Evolutionary conservation across 305 asterid species (phyloP), one percentile per base, ranked within the genome.

Genomic region (Fraxinus sp.): DNA sequence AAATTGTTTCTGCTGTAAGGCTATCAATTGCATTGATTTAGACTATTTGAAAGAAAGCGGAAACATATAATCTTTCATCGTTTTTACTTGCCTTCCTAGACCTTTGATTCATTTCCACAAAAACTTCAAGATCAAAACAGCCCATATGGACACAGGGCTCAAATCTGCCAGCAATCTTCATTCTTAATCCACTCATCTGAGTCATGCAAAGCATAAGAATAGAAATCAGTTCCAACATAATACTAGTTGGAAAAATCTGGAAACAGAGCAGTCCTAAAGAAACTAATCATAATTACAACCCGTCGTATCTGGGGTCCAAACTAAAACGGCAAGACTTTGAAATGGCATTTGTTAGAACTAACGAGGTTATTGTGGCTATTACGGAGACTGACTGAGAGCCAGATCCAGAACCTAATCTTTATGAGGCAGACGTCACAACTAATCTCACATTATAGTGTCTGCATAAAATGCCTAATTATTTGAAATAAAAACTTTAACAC

Each of bases 131-230:
- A 91, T 97, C 99, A 88, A 95, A 97, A 87, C 98, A 97, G 77
- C 98, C 98, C 98, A 97, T 95, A 88, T 97, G 99, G 68, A 84
- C 90, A 87, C 99, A 97, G 36, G 94, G 94, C 85, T 91, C 90
- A 90, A 97, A 97, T 89, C 99, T 90, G 81, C 98, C 99, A 85
- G 99, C 97, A 79, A 95, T 87, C 90, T 97, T 97, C 94, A 97
- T 97, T 90, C 98, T 91, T 83, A 91, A 88, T 81, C 98, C 98
- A 83, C 98, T 97, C 97, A 93, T 93, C 99, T 97, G 94, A 55
- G 78, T 77, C 76, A 89, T 66, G 77, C 78, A 88, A 14, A 30
- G 76, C 80, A 82, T 7, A 79, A 52, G 28, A 39, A 79, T 80
- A 83, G 11, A 30, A 78, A 72, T 84, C 73, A 88, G 82, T 81